phyloP scores from a whole-genome alignment of 116 monocot species.

The Phalaenopsis hybrid region DNA sequence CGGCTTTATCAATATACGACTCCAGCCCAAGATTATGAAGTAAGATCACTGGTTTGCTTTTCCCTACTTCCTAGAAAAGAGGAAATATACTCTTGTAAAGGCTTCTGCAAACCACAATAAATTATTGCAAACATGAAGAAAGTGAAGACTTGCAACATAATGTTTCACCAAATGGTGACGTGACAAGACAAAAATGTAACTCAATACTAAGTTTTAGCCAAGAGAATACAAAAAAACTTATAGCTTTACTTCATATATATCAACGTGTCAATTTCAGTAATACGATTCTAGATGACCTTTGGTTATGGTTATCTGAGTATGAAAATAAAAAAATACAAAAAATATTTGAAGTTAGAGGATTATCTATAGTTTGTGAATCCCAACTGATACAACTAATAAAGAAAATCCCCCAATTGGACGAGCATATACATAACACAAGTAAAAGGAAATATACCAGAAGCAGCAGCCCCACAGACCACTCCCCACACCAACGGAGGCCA shows the following conservation, averaged over 20 bases:
- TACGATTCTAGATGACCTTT: not conserved
- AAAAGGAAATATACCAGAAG: conserved; percentile 58
- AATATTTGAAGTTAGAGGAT: not conserved
- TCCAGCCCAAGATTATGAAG: not conserved
- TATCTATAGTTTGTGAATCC: not conserved
- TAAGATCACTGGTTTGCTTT: not conserved
- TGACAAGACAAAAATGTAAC: not conserved
- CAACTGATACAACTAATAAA: not conserved
- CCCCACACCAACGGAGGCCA: conserved; percentile 99
- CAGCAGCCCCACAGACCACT: conserved; percentile 96
- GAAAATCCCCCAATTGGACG: not conserved
- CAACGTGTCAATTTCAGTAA: not conserved
- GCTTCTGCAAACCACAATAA: not conserved
- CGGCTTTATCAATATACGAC: not conserved
- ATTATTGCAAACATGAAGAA: not conserved
- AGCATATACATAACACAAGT: not conserved
- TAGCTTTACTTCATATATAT: not conserved
- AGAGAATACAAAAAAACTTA: not conserved
- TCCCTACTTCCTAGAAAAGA: not conserved
- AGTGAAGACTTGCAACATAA: not conserved
- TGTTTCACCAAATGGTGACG: not conserved
- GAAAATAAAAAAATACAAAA: no score
- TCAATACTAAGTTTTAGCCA: not conserved
- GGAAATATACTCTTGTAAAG: not conserved
- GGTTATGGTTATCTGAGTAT: not conserved